These are phyloP conservation scores for Colletotrichum spinosum DNA, from an alignment of 2,329 filamentous ascomycete species.

Conservation along the genomic window DNA sequence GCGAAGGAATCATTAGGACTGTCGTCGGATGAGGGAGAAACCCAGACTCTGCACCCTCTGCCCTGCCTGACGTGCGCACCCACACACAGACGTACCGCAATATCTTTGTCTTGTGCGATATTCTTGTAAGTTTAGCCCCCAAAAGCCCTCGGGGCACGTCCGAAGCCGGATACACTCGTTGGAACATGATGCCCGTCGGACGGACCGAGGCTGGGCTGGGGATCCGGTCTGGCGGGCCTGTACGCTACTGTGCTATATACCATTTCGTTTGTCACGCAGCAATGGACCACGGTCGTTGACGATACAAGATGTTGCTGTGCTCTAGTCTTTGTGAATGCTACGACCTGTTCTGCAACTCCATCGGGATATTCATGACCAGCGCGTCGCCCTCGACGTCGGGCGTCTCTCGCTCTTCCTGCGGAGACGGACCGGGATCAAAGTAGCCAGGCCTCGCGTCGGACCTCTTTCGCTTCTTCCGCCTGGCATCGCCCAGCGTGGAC, in stretches of 20 bases:
- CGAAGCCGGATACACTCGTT: constrained; percentile 24
- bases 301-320: neutral
- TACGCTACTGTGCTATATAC: constrained; percentile 34
- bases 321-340: neutral
- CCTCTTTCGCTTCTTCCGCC: constrained; percentile 12
- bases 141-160: neutral
- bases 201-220: neutral
- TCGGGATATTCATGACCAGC: constrained; percentile 36
- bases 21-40: constrained; percentile 38
- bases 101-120: constrained; percentile 4
- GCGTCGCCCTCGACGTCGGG: neutral
- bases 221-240: constrained; percentile 9
- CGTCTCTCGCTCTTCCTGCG: neutral
- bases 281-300: neutral
- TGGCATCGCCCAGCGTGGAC: constrained; percentile 7
- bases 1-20: constrained; percentile 49
- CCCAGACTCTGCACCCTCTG: constrained; percentile 10
- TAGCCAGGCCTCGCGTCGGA: constrained; percentile 31
- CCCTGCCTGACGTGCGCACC: neutral
- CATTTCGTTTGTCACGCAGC: constrained; percentile 20
- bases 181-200: constrained; percentile 2
- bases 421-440: constrained; percentile 24
- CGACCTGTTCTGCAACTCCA: constrained; percentile 9
- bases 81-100: neutral
- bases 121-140: constrained; percentile 24